These are phyloP conservation scores for Massariosphaeria phaeospora DNA, from an alignment of 495 filamentous ascomycete species.

Conservation along the genomic window DNA sequence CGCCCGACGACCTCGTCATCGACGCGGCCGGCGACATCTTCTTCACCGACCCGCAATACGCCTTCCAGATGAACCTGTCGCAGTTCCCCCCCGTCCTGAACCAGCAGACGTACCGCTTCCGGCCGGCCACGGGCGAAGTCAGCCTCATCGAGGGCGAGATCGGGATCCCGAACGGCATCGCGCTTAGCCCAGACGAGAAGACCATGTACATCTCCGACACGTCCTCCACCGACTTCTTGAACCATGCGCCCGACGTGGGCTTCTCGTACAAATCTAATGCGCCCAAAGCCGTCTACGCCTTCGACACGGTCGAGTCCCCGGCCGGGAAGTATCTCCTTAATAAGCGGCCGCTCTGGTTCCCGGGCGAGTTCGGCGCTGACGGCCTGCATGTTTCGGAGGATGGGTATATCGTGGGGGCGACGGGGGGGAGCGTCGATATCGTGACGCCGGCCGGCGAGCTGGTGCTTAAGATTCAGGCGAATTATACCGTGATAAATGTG, in stretches of 20 bases:
- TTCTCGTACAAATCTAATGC: slow-evolving; percentile 24
- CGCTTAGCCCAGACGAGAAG: slow-evolving; percentile 42
- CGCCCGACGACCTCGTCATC: slow-evolving; percentile 28
- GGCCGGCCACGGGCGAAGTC: slow-evolving; percentile 39
- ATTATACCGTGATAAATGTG: slow-evolving; percentile 16
- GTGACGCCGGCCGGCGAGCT: slow-evolving; percentile 17
- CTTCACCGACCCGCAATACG: slow-evolving; percentile 52
- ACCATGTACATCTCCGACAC: slow-evolving; percentile 43
- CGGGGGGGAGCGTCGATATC: slow-evolving; percentile 26
- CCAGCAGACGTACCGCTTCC: slow-evolving; percentile 46
- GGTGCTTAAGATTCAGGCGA: not conserved
- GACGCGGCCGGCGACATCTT: slow-evolving; percentile 45
- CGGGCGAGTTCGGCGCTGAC: not conserved
- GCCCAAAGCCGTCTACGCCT: slow-evolving; percentile 4
- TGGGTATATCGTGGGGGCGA: not conserved
- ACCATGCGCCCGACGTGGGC: slow-evolving; percentile 6
- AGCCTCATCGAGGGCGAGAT: slow-evolving; percentile 30
- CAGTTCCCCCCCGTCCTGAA: slow-evolving; percentile 44
- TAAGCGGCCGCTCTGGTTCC: not conserved
- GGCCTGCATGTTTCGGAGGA: not conserved
- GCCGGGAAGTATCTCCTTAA: not conserved
- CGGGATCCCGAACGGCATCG: slow-evolving; percentile 42
- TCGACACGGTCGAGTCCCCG: not conserved
- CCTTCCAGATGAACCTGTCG: slow-evolving; percentile 44
- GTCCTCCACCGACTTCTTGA: slow-evolving; percentile 29